Percentiles rank a stretch among this genome's conserved stretches.
phyloP scores from a whole-genome alignment of 352 stramenopile species.

The Stephanocyclus meneghinianus region DNA sequence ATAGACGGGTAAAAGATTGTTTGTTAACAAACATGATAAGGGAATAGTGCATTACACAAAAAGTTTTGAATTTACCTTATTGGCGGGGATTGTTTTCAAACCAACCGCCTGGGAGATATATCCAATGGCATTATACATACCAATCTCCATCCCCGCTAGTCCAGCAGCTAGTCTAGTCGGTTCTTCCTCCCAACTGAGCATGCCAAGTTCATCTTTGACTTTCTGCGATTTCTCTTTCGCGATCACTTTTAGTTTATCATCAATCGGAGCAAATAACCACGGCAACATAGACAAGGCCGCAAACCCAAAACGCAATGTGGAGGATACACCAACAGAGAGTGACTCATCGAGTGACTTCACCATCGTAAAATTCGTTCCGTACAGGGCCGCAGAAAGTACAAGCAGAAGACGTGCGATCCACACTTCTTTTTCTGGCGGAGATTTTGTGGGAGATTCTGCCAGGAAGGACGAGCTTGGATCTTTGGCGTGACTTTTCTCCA shows the following conservation, averaged over 20 bases:
- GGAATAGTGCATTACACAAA: too few species aligned
- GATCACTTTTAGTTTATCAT: constrained; percentile 18
- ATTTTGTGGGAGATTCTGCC: neutral
- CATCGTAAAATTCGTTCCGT: constrained; percentile 77
- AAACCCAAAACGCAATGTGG: constrained; percentile 67
- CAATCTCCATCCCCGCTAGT: constrained; percentile 70
- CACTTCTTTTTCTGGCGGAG: constrained; percentile 6
- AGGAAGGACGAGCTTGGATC: too few species aligned
- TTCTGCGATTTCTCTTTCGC: constrained; percentile 10
- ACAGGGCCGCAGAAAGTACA: constrained; percentile 63
- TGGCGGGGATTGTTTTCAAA: constrained; percentile 63
- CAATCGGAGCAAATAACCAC: constrained; percentile 51
- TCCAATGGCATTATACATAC: constrained; percentile 70
- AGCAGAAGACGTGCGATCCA: constrained; percentile 60
- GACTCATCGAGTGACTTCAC: constrained; percentile 73
- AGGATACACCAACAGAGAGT: constrained; percentile 57
- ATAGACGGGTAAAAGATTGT: neutral
- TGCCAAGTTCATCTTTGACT: neutral
- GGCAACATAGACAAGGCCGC: constrained; percentile 62
- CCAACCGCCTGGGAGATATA: constrained; percentile 75
- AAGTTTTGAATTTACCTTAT: constrained; percentile 42
- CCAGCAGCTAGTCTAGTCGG: constrained; percentile 31
- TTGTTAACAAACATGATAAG: too few species aligned
- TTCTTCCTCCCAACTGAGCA: constrained; percentile 12
- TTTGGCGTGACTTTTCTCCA: too few species aligned